These are phyloP conservation scores for Sporothrix phasma DNA, from an alignment of 2,329 filamentous ascomycete species.

Conservation along the genomic window DNA sequence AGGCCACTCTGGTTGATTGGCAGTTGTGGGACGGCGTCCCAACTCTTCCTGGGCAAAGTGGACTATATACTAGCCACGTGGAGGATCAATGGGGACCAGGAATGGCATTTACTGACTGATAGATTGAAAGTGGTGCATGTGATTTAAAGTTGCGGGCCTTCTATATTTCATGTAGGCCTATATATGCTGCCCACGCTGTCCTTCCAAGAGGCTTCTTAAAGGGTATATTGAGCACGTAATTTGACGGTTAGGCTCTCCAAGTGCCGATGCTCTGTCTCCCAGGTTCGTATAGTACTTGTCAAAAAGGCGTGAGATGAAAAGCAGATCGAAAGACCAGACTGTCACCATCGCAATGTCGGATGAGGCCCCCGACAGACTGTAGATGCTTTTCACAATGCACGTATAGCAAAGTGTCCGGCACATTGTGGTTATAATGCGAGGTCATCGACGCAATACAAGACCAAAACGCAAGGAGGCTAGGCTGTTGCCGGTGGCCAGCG, in stretches of 20 bases:
- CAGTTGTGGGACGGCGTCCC: neutral
- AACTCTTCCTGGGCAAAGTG: neutral
- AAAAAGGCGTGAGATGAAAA: neutral
- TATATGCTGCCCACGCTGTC: too few species aligned
- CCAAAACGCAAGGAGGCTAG: neutral
- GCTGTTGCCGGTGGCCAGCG: neutral
- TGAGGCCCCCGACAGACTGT: neutral
- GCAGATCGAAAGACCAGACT: neutral
- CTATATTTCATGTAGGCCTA: too few species aligned
- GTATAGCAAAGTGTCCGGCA: too few species aligned
- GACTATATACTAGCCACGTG: neutral
- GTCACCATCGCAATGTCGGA: neutral
- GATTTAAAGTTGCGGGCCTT: too few species aligned
- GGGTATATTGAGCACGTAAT: neutral
- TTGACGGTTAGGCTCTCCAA: neutral
- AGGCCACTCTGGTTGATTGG: slow-evolving; percentile 2
- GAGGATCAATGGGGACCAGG: neutral
- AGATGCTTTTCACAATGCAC: too few species aligned
- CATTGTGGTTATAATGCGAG: neutral
- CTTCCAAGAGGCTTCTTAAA: neutral
- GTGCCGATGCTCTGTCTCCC: neutral
- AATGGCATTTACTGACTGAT: too few species aligned
- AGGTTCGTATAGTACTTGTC: neutral
- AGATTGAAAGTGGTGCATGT: too few species aligned
- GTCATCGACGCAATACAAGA: neutral